A percentile compares a stretch with the other conserved stretches of the same genome.
phyloP scores from a whole-genome alignment of 1,139 yeast species.

The Sugiyamaella novakii region DNA sequence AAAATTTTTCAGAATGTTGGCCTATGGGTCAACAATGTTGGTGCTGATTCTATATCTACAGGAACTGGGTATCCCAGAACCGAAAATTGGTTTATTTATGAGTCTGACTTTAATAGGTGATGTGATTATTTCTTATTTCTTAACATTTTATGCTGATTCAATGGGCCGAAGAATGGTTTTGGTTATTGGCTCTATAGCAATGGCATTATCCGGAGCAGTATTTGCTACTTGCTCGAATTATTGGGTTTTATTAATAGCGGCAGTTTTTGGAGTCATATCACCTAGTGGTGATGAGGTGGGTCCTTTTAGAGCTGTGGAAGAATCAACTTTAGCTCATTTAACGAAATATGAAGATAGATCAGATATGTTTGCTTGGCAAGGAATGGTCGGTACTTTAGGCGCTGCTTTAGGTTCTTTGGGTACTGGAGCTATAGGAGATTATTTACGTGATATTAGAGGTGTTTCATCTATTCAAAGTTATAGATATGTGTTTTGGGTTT shows the following conservation, averaged over 20 bases:
- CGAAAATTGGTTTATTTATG: conserved; percentile 77
- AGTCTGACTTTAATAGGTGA: conserved; percentile 80
- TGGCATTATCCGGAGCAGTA: conserved; percentile 67
- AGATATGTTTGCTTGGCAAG: conserved; percentile 72
- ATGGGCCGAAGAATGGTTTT: conserved; percentile 73
- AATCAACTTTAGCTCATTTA: conserved; percentile 80
- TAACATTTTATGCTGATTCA: conserved; percentile 80
- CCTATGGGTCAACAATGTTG: conserved; percentile 83
- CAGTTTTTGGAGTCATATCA: conserved; percentile 70
- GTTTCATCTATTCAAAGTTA: conserved; percentile 52
- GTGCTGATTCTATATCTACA: conserved; percentile 71
- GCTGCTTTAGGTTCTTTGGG: conserved; percentile 71
- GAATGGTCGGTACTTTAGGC: conserved; percentile 70
- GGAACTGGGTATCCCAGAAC: conserved; percentile 57
- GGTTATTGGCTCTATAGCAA: conserved; percentile 65
- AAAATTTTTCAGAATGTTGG: conserved; percentile 69
- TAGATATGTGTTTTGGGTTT: conserved; percentile 58
- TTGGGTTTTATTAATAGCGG: conserved; percentile 61
- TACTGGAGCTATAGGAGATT: conserved; percentile 62
- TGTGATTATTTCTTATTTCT: conserved; percentile 64
- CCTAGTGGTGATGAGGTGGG: conserved; percentile 95
- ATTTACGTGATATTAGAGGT: conserved; percentile 42
- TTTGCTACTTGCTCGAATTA: conserved; percentile 60
- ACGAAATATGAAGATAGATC: conserved; percentile 69
- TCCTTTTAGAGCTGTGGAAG: conserved; percentile 88